Conservation (phyloP, 768 basidiomycete species). For the Tulasnella sp. region DNA sequence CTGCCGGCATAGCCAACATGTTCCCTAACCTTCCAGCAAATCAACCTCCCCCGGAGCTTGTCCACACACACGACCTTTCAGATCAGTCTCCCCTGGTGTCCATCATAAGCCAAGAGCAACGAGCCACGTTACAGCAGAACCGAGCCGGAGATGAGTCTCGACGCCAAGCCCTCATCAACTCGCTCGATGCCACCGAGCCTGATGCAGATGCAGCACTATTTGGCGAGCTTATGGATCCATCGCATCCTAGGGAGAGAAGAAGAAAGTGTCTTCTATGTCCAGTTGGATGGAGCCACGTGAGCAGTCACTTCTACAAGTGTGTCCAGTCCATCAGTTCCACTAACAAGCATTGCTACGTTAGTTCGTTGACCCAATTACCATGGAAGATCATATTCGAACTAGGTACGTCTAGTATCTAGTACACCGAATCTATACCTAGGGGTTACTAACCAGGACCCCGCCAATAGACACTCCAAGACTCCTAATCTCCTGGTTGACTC, state of each 20-base stretch:
- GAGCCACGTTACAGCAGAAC: neutral
- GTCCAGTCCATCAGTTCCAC: neutral
- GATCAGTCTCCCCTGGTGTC: neutral
- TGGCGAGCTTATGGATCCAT: neutral
- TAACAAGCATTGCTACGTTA: neutral
- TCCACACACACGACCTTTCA: neutral
- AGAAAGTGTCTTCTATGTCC: neutral
- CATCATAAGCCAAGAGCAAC: neutral
- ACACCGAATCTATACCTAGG: neutral
- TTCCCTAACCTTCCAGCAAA: neutral
- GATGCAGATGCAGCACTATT: neutral
- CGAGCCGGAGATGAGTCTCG: neutral
- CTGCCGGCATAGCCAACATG: neutral
- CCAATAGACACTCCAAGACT: neutral
- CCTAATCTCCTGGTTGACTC: neutral
- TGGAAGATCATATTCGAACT: neutral
- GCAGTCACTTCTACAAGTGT: neutral
- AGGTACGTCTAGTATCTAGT: neutral
- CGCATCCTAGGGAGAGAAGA: neutral
- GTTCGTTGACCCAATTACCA: neutral
- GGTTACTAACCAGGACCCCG: neutral
- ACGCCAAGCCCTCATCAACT: neutral
- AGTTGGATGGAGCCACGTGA: neutral
- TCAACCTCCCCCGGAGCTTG: neutral
- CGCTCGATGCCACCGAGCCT: neutral